Conservation (phyloP, 257 asterid genomes). For the Solanum lignicaule region DNA sequence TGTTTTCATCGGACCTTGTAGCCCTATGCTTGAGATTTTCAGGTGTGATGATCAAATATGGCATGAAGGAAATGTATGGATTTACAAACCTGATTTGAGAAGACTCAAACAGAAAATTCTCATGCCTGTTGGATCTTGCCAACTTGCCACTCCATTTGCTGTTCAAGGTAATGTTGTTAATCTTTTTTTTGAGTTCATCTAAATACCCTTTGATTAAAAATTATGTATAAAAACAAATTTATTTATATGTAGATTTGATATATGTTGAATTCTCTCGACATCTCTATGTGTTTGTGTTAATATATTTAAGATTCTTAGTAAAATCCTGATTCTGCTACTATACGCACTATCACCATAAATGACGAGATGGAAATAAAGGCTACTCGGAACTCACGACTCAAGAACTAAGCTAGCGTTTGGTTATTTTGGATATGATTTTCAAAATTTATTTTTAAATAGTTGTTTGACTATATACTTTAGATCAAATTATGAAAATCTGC, state of each 20-base stretch:
- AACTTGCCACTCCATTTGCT: conserved; percentile 15
- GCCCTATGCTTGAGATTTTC: conserved; percentile 31
- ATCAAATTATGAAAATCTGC: background rate
- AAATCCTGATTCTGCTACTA: background rate
- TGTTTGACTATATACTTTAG: background rate
- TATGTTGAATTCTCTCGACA: background rate
- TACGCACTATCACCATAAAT: background rate
- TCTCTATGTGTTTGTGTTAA: background rate
- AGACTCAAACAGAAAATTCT: conserved; percentile 16
- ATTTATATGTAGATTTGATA: background rate
- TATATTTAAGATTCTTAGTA: background rate
- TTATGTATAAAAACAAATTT: background rate
- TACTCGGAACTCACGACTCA: background rate
- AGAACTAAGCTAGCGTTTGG: background rate
- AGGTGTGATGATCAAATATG: conserved; percentile 39
- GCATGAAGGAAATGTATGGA: conserved; percentile 21
- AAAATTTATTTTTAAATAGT: background rate
- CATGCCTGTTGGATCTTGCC: conserved; percentile 35
- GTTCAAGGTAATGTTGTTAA: conserved; percentile 13
- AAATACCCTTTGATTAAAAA: background rate
- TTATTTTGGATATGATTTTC: background rate
- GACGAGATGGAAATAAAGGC: background rate
- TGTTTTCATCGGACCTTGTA: conserved; percentile 24
- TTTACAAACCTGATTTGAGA: conserved; percentile 33
- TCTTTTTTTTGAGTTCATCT: background rate